A percentile compares a stretch with the other conserved stretches of the same genome.
Conservation (phyloP, 805 yeast genomes). For the Sungouiella thailandica region DNA sequence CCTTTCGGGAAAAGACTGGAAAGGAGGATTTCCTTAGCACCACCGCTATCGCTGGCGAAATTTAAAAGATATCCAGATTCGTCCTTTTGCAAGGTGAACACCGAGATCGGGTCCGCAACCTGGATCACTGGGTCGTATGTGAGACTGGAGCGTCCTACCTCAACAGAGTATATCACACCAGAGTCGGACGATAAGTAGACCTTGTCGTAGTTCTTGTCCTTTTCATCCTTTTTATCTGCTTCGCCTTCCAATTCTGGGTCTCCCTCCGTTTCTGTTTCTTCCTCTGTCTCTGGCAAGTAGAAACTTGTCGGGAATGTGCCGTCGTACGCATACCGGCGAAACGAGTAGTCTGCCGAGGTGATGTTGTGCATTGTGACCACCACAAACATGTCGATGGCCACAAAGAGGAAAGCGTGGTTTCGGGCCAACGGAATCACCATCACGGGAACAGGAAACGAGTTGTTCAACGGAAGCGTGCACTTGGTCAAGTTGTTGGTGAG, state of each 20-base stretch:
- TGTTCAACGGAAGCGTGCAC: conserved; percentile 37
- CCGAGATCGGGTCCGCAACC: conserved; percentile 32
- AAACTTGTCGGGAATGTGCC: conserved; percentile 39
- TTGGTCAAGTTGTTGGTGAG: conserved; percentile 26
- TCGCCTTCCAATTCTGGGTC: too few relatives aligned
- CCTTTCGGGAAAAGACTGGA: conserved; percentile 12
- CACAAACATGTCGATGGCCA: conserved; percentile 28
- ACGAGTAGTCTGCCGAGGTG: conserved; percentile 42
- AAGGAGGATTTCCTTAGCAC: conserved; percentile 32
- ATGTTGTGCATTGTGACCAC: conserved; percentile 41
- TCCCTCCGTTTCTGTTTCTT: neutral
- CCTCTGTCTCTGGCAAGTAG: conserved; percentile 20
- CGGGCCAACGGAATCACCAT: conserved; percentile 37
- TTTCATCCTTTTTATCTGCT: neutral
- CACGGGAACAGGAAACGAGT: conserved; percentile 37
- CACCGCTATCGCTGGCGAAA: conserved; percentile 39
- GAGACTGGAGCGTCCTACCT: conserved; percentile 16
- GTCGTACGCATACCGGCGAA: conserved; percentile 16
- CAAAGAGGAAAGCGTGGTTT: conserved; percentile 34
- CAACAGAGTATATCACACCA: conserved; percentile 30
- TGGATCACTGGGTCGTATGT: conserved; percentile 26
- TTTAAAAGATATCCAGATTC: conserved; percentile 19
- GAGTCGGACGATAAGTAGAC: conserved; percentile 29
- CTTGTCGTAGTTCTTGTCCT: conserved; percentile 18
- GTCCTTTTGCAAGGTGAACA: conserved; percentile 24